Percentiles rank a stretch among this genome's conserved stretches.
Evolutionary conservation across 371 early-diverging fungal genomes (phyloP).

Genomic region (Mortierella sp.): DNA sequence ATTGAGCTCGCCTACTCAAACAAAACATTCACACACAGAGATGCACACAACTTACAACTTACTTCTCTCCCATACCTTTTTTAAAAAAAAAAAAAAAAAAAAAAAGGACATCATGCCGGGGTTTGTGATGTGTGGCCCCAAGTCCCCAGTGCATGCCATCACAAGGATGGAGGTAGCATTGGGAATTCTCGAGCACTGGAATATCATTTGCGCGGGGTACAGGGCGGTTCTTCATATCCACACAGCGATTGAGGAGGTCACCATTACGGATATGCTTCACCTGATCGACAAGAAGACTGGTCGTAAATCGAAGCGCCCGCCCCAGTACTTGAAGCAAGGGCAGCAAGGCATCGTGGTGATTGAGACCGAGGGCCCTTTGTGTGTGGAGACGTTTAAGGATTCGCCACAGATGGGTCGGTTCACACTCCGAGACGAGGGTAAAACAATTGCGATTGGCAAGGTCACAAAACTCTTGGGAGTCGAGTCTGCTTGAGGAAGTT

Average conservation of each 20-base stretch:
- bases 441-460: slow-evolving; percentile 95
- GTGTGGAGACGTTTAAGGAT: slow-evolving; percentile 87
- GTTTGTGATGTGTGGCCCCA: slow-evolving; percentile 83
- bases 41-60: too few species aligned
- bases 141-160: slow-evolving; percentile 81
- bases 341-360: slow-evolving; percentile 83
- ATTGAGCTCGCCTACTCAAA: too few species aligned
- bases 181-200: slow-evolving; percentile 90
- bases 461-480: slow-evolving; percentile 75
- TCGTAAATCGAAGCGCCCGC: slow-evolving; percentile 85
- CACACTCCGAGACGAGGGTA: slow-evolving; percentile 93
- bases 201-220: slow-evolving; percentile 94
- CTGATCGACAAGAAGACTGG: slow-evolving; percentile 88
- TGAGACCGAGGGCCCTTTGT: slow-evolving; percentile 76
- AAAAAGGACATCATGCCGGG: slow-evolving; percentile 80
- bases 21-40: too few species aligned
- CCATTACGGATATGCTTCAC: slow-evolving; percentile 81
- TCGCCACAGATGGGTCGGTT: slow-evolving; percentile 95
- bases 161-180: slow-evolving; percentile 90
- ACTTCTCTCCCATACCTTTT: too few species aligned
- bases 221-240: slow-evolving; percentile 92
- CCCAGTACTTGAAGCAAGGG: slow-evolving; percentile 92
- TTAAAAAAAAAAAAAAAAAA: too few species aligned
- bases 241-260: slow-evolving; percentile 87
- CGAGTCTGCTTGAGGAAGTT: background rate